Base-by-base conservation (phyloP, 2,329 filamentous ascomycete genomes). In the Colletotrichum scovillei region DNA sequence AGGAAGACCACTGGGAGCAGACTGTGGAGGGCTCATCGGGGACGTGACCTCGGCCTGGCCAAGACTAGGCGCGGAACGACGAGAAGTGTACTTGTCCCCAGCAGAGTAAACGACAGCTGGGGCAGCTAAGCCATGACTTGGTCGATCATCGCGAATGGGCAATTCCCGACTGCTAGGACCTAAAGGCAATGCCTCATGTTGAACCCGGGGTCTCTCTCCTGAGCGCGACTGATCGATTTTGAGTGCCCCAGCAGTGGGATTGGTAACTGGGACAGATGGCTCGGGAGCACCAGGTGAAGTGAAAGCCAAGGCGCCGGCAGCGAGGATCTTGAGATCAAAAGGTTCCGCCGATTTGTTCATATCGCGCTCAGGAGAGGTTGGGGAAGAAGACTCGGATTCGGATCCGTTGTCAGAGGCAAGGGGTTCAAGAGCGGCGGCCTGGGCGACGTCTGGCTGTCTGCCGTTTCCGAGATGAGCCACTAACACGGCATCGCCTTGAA, bases 401-500 rank as follows among this genome's bases (percentile, higher is more conserved):
- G 74, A 73, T 9, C 64, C 68, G 60, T 67, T 46, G 26, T 74
- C 67, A 70, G 75, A 80, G 26, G 87, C 85, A 60, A 93, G 84
- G 26, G 89, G 86, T 75, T 86, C 80, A 74, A 84, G 83, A 75
- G 87, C 88, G 70, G 90, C 92, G 78, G 83, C 80, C 76, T 83
- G 84, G 71, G 92, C 91, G 78, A 94, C 88, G 63, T 95, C 91
- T 63, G 89, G 91, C 76, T 86, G 86, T 78, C 91, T 90, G 78
- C 91, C 90, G 79, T 86, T 89, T 77, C 85, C 89, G 84, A 95
- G 87, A 80, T 88, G 86, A 70, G 85, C 83, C 75, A 96, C 87
- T 81, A 96, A 86, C 75, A 94, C 91, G 77, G 87, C 89, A 87
- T 93, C 91, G 77, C 89, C 90, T 79, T 89, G 89, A 77, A 84